Base-by-base conservation (phyloP, 2,329 filamentous ascomycete genomes). In the Fusarium fracticaudum region DNA sequence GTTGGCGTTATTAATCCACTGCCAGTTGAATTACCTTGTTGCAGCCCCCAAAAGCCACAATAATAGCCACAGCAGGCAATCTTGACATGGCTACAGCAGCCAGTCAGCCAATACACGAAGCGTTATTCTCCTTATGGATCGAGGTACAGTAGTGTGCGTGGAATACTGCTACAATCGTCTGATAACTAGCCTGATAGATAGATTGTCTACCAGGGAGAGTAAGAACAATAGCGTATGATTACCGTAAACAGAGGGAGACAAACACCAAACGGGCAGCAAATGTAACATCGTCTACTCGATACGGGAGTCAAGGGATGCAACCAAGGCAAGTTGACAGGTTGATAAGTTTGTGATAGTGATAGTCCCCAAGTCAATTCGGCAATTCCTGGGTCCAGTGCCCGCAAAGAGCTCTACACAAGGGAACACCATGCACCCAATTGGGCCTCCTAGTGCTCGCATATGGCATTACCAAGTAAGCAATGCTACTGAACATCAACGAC, bases 91-190 rank as follows among this genome's bases (percentile, higher is more conserved):
- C 31, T 53, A 35, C n/a, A 35, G n/a, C n/a, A 29, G 33, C 18
- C n/a, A 37, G 22, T 20, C 17, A 14, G 31, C 62, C 57, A 67
- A 54, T 14, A 57, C 31, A n/a, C 26, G 55, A 47, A 47, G 43
- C 40, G 41, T 66, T 60, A 60, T 63, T 53, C 72, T 59, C 26
- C 43, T 75, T 73, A 48, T 35, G 66, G 62, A 29, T 47, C 17
- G 31, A 50, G 59, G 69, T 64, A 73, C 72, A 75, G 73, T 75
- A 75, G 72, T 65, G 35, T 50, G 35, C n/a, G 17, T 47, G 50
- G 43, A 60, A 60, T 60, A 58, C 58, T 68, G 51, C 53, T 45
- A 54, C 40, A 59, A 60, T 43, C 47, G 71, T 22, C 57, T 44
- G 58, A 63, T n/a, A 41, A 18, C 31, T 54, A 51, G 50, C 47